phyloP scores from a whole-genome alignment of 768 basidiomycete species.

The Hygrocybe punicea region DNA sequence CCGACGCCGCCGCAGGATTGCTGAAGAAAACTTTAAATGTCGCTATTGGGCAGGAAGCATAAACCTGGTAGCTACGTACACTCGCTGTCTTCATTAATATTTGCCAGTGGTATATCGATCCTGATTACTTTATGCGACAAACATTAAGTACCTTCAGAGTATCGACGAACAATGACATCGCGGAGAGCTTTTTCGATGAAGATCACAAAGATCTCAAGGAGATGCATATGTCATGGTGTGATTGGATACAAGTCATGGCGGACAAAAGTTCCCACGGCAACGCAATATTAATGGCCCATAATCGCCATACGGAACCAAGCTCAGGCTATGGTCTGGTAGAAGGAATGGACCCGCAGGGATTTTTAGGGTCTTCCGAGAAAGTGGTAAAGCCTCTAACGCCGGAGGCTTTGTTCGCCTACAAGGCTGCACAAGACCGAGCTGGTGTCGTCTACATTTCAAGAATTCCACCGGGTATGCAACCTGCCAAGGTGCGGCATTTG shows the following conservation, averaged over 20 bases:
- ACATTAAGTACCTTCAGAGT: too few relatives aligned
- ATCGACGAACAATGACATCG: too few relatives aligned
- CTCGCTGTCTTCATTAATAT: too few relatives aligned
- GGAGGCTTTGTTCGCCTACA: slow-evolving; percentile 73
- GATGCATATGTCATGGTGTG: too few relatives aligned
- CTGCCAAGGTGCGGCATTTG: slow-evolving; percentile 90
- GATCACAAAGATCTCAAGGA: too few relatives aligned
- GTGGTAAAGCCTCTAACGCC: slow-evolving; percentile 69
- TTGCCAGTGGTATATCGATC: too few relatives aligned
- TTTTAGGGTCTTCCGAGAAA: slow-evolving; percentile 53
- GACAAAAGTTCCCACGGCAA: too few relatives aligned
- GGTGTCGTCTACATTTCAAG: slow-evolving; percentile 94
- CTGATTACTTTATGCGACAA: too few relatives aligned
- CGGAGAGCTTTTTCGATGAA: too few relatives aligned
- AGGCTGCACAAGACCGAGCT: slow-evolving; percentile 66
- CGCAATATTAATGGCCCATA: too few relatives aligned
- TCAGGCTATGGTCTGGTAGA: slow-evolving; percentile 33
- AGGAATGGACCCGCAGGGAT: slow-evolving; percentile 59
- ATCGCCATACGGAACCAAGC: too few relatives aligned
- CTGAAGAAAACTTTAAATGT: slow-evolving; percentile 70
- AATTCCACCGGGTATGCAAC: slow-evolving; percentile 97
- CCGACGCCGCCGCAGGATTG: slow-evolving; percentile 54
- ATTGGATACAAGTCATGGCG: too few relatives aligned
- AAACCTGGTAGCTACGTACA: slow-evolving; percentile 1
- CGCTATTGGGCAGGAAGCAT: slow-evolving; percentile 46